phyloP scores from a whole-genome alignment of 306 rosid genomes.

The Vigna unguiculata region DNA sequence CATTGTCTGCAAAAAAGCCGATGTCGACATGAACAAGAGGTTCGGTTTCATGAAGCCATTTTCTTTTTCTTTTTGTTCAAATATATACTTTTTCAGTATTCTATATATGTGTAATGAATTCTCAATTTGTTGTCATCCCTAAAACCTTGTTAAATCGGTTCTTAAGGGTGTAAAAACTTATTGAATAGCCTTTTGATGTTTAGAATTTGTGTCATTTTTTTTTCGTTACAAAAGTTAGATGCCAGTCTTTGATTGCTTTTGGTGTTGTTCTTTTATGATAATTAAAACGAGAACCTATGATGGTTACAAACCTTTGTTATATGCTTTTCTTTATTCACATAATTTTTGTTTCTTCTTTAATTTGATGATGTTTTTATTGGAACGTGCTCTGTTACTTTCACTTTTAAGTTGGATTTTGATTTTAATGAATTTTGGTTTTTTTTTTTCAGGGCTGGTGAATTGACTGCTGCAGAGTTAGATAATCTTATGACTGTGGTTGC shows the following conservation, averaged over 20 bases:
- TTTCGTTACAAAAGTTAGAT: neutral
- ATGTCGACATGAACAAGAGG: slow-evolving; percentile 34
- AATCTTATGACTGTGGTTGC: slow-evolving; percentile 16
- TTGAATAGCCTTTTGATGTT: no score
- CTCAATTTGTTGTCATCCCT: no score
- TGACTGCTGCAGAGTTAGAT: slow-evolving; percentile 15
- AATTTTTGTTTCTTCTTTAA: neutral
- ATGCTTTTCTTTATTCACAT: neutral
- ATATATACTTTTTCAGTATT: no score
- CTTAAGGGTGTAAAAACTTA: no score
- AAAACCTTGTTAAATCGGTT: no score
- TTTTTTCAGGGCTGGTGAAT: slow-evolving; percentile 12
- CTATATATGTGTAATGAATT: no score
- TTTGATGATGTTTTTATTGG: neutral
- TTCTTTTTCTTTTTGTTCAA: neutral
- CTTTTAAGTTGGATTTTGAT: neutral
- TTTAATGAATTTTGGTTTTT: neutral
- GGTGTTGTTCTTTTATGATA: neutral
- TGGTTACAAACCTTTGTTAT: neutral
- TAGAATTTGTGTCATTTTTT: neutral
- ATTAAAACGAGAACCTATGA: neutral
- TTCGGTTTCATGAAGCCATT: neutral
- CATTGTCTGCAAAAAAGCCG: slow-evolving; percentile 18
- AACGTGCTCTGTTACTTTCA: neutral
- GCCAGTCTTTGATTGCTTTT: neutral